A percentile compares a stretch with the other conserved stretches of the same genome.
phyloP scores from a whole-genome alignment of 202 grass and related monocot genomes.

The Panicum hallii region DNA sequence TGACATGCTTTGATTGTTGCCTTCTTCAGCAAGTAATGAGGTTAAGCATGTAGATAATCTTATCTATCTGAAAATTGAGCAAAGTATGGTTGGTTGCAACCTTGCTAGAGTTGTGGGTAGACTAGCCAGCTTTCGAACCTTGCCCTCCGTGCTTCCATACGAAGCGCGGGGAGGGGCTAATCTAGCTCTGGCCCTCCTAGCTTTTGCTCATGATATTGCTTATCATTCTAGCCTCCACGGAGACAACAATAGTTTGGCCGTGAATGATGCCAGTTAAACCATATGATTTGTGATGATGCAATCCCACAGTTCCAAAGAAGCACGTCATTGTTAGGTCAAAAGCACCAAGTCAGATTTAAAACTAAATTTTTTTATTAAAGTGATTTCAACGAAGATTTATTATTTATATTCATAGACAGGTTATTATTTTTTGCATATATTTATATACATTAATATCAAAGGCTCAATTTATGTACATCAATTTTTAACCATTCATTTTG shows the following conservation, averaged over 20 bases:
- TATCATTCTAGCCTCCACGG: neutral
- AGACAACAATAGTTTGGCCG: too few species aligned
- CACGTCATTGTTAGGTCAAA: neutral
- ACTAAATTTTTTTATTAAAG: neutral
- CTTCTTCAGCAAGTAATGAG: too few species aligned
- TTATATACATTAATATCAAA: neutral
- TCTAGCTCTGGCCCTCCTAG: too few species aligned
- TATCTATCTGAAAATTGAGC: too few species aligned
- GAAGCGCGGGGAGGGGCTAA: too few species aligned
- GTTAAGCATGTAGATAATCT: too few species aligned
- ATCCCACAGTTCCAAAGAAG: neutral
- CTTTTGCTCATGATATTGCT: neutral
- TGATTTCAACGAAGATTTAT: neutral
- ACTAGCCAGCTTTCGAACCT: too few species aligned
- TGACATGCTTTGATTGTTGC: too few species aligned
- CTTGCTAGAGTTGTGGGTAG: too few species aligned
- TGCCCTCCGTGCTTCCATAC: too few species aligned
- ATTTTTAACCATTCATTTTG: neutral
- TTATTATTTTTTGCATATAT: neutral
- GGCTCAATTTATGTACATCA: neutral
- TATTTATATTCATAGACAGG: neutral
- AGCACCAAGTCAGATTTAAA: neutral
- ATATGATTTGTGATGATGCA: neutral
- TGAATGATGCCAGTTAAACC: too few species aligned
- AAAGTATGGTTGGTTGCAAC: too few species aligned